Percentiles rank a stretch among this genome's conserved stretches.
phyloP scores from a whole-genome alignment of 2,329 filamentous ascomycete genomes.

The Fusarium zealandicum region DNA sequence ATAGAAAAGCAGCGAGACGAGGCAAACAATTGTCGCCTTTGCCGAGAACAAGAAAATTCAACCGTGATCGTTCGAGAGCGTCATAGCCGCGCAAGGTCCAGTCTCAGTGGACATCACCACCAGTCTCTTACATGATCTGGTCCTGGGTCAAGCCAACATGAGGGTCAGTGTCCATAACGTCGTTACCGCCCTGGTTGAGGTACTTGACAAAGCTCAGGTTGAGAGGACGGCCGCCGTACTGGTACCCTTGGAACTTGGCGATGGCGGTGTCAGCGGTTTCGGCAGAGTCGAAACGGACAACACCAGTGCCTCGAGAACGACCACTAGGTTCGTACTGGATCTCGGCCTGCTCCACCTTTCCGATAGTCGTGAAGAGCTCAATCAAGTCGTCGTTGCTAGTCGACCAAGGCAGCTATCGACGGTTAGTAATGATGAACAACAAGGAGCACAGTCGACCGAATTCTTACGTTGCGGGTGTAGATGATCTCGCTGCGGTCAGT shows the following conservation, averaged over 20 bases:
- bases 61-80: constrained; percentile 11
- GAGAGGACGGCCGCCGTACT: constrained; percentile 94
- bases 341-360: constrained; percentile 97
- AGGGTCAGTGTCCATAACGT: constrained; percentile 85
- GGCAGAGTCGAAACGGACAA: constrained; percentile 87
- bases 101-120: constrained; percentile 21
- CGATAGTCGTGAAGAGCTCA: constrained; percentile 96
- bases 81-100: constrained; percentile 9
- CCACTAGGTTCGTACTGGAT: constrained; percentile 98
- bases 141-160: constrained; percentile 86
- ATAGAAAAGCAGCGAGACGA: constrained; percentile 31
- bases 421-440: constrained; percentile 27
- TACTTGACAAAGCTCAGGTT: constrained; percentile 96
- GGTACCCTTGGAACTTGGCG: constrained; percentile 95
- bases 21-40: constrained; percentile 5
- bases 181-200: constrained; percentile 70
- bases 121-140: constrained; percentile 82
- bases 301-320: constrained; percentile 91
- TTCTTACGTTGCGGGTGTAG: constrained; percentile 94
- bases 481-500: constrained; percentile 85
- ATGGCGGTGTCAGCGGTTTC: constrained; percentile 93
- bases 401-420: constrained; percentile 87
- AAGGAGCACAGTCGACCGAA: too few relatives aligned
- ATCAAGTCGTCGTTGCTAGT: constrained; percentile 98
- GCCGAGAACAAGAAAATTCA: constrained; percentile 16